Conservation (phyloP, 768 basidiomycete species). For the Amanita polypyramis region DNA sequence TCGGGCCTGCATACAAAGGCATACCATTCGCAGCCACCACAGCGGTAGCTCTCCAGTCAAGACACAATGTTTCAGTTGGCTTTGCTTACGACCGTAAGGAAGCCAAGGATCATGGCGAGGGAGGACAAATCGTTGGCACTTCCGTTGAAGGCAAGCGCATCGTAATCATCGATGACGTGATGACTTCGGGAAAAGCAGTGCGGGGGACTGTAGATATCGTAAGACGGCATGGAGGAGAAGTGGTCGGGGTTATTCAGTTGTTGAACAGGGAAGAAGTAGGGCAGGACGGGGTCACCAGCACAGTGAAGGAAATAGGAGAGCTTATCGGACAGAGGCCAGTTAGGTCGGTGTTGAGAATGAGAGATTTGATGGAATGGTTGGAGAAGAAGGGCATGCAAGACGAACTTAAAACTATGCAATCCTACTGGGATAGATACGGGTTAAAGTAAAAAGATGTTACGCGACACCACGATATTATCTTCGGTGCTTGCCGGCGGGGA, state of each 20-base stretch:
- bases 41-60: slow-evolving; percentile 59
- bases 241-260: slow-evolving; percentile 82
- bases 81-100: slow-evolving; percentile 95
- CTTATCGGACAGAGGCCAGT: slow-evolving; percentile 37
- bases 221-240: slow-evolving; percentile 54
- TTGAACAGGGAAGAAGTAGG: slow-evolving; percentile 85
- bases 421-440: too few species aligned
- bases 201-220: slow-evolving; percentile 76
- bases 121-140: slow-evolving; percentile 83
- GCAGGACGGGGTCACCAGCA: slow-evolving; percentile 53
- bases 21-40: slow-evolving; percentile 88
- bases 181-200: slow-evolving; percentile 87
- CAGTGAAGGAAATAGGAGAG: slow-evolving; percentile 73
- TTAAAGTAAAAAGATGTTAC: too few species aligned
- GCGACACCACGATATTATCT: slow-evolving; percentile 46
- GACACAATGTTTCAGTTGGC: slow-evolving; percentile 53
- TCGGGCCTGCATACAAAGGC: slow-evolving; percentile 97
- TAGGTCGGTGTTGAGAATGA: too few species aligned
- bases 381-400: slow-evolving; percentile 54
- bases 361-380: slow-evolving; percentile 18
- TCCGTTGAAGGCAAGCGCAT: slow-evolving; percentile 73
- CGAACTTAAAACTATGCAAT: slow-evolving; percentile 33
- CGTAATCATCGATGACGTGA: slow-evolving; percentile 91
- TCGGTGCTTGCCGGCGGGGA: too few species aligned
- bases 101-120: slow-evolving; percentile 92